Percentiles rank a stretch among this genome's conserved stretches.
Conservation (phyloP, 2,329 filamentous ascomycete species). For the Akanthomyces lecanii region DNA sequence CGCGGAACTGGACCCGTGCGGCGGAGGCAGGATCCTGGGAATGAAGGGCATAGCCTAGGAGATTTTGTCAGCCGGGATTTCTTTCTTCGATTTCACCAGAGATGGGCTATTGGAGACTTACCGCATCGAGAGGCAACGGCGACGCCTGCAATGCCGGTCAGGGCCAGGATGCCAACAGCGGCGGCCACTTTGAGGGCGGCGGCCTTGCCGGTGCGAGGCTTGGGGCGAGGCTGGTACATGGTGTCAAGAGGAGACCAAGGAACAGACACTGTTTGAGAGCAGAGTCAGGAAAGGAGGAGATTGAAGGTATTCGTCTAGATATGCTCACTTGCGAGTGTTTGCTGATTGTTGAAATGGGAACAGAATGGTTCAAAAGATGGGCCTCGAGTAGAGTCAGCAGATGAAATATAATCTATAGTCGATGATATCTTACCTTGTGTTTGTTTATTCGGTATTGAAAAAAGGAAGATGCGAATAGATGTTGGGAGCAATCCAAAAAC, state of each 20-base stretch:
- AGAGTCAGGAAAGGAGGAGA: not conserved
- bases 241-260: not conserved
- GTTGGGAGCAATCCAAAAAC: constrained; percentile 3
- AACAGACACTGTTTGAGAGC: not conserved
- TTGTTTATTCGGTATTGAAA: not conserved
- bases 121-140: constrained; percentile 7
- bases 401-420: too few species aligned
- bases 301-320: not conserved
- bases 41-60: not conserved
- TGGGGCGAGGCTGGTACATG: not conserved
- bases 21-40: not conserved
- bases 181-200: constrained; percentile 1
- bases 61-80: not conserved
- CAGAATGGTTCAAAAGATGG: not conserved
- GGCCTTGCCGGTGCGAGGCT: constrained; percentile 3
- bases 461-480: not conserved
- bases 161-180: constrained; percentile 3
- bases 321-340: not conserved
- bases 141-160: not conserved
- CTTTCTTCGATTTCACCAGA: not conserved
- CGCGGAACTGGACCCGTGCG: not conserved
- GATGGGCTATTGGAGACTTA: not conserved
- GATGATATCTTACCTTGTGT: not conserved
- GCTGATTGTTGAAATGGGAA: not conserved
- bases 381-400: not conserved